A percentile compares a stretch with the other conserved stretches of the same genome.
Conservation (phyloP, 441 rosid genomes). For the Mallotus repandus region DNA sequence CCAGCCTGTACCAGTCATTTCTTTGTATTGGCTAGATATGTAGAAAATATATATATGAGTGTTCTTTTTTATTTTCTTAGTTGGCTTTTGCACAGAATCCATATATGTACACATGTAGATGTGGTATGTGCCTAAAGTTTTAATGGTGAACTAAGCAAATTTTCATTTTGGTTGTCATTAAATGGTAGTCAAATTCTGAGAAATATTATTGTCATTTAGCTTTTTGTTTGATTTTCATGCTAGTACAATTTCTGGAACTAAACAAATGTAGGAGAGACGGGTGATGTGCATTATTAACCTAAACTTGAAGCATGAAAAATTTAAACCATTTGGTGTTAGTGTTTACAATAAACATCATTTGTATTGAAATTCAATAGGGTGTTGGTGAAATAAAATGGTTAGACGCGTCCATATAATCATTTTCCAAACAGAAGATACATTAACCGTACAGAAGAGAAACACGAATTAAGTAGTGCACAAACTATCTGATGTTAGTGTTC, state of each 20-base stretch:
- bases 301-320: not conserved
- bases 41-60: not conserved
- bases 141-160: not conserved
- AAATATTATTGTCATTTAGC: not conserved
- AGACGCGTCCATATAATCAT: too few species aligned
- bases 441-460: not conserved
- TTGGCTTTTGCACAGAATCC: too few species aligned
- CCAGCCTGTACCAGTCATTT: not conserved
- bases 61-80: not conserved
- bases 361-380: not conserved
- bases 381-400: not conserved
- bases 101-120: not conserved
- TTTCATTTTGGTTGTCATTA: too few species aligned
- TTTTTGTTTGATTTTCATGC: not conserved
- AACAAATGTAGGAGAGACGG: not conserved
- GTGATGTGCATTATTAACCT: not conserved
- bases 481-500: not conserved
- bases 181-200: not conserved
- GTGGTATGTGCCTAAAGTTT: not conserved
- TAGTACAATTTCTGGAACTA: not conserved
- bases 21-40: not conserved
- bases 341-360: not conserved
- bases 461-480: not conserved
- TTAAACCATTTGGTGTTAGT: not conserved
- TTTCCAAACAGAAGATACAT: not conserved